Conservation (phyloP, 768 basidiomycete genomes). For the Serendipita indica region DNA sequence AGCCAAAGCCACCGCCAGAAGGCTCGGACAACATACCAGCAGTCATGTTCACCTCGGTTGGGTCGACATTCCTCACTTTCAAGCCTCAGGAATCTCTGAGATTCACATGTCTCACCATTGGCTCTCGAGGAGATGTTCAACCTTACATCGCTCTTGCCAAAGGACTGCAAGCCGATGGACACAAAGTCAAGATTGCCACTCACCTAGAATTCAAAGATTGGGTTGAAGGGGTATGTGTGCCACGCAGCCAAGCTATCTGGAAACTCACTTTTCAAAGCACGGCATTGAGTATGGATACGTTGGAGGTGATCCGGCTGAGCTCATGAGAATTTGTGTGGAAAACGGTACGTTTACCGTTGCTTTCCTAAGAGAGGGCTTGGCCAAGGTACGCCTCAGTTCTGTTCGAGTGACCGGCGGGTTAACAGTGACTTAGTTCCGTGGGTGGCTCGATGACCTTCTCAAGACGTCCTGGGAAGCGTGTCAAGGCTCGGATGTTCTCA, state of each 20-base stretch:
- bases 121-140: constrained; percentile 93
- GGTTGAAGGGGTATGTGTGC: constrained; percentile 71
- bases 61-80: constrained; percentile 92
- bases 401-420: constrained; percentile 10
- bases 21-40: constrained; percentile 59
- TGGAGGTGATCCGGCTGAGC: constrained; percentile 92
- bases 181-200: constrained; percentile 79
- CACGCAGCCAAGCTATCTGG: background rate
- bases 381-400: constrained; percentile 51
- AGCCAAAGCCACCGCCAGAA: constrained; percentile 36
- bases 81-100: constrained; percentile 73
- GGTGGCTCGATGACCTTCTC: constrained; percentile 93
- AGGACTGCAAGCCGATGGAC: constrained; percentile 79
- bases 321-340: constrained; percentile 96
- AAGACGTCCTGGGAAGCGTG: constrained; percentile 95
- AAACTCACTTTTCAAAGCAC: constrained; percentile 35
- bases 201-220: constrained; percentile 91
- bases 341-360: constrained; percentile 96
- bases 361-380: constrained; percentile 79
- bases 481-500: constrained; percentile 79
- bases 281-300: constrained; percentile 93
- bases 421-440: constrained; percentile 55
- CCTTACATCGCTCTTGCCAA: constrained; percentile 94
- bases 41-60: constrained; percentile 95
- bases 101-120: constrained; percentile 92